These are phyloP conservation scores for Sporothrix protearum DNA, from an alignment of 2,329 filamentous ascomycete species.

Conservation along the genomic window DNA sequence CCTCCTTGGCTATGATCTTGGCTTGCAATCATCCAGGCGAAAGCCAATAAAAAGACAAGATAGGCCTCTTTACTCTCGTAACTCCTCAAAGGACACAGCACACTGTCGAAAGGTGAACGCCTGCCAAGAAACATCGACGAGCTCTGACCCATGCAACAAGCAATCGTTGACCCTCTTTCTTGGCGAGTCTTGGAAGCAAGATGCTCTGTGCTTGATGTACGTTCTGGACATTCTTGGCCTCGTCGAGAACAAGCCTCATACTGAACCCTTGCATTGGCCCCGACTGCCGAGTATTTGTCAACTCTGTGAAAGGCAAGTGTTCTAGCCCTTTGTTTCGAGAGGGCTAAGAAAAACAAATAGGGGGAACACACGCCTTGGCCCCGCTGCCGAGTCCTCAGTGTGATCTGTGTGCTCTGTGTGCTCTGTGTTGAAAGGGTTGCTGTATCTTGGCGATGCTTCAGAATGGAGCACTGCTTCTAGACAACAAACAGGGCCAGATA, in stretches of 20 bases:
- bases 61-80: neutral
- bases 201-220: constrained; percentile 6
- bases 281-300: neutral
- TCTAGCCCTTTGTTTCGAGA: neutral
- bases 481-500: neutral
- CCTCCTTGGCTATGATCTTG: neutral
- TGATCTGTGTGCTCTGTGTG: too few relatives aligned
- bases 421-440: neutral
- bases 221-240: neutral
- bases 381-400: neutral
- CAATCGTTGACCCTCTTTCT: neutral
- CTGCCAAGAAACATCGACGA: neutral
- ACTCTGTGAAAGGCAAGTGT: neutral
- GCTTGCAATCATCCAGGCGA: neutral
- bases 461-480: neutral
- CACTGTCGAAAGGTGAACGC: neutral
- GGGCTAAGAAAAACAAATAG: neutral
- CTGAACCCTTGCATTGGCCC: neutral
- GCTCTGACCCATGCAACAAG: neutral
- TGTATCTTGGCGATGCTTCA: constrained; percentile 19
- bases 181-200: neutral
- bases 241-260: neutral
- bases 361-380: constrained; percentile 1
- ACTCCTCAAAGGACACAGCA: neutral
- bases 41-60: neutral